phyloP scores from a whole-genome alignment of 2,329 filamentous ascomycete genomes.

The Juglanconis oblonga region DNA sequence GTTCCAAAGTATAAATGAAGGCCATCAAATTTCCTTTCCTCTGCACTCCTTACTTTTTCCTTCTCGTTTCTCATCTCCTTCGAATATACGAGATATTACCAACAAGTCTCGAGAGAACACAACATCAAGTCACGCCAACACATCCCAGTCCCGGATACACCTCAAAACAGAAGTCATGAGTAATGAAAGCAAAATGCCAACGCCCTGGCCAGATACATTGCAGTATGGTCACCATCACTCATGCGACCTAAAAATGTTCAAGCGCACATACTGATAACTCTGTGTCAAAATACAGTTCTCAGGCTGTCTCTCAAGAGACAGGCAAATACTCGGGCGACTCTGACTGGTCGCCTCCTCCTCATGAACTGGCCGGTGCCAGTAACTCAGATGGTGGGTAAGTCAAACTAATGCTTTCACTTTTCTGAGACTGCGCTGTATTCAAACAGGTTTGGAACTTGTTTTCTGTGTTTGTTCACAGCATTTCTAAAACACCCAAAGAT shows the following conservation, averaged over 20 bases:
- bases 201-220: neutral
- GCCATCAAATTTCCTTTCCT: too few relatives aligned
- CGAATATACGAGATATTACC: too few relatives aligned
- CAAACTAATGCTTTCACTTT: neutral
- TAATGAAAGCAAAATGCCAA: neutral
- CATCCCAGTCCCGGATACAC: neutral
- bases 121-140: neutral
- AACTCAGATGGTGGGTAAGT: neutral
- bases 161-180: neutral
- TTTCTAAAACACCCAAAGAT: neutral
- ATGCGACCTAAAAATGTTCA: neutral
- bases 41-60: too few relatives aligned
- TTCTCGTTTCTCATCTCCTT: too few relatives aligned
- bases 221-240: neutral
- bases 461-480: too few relatives aligned
- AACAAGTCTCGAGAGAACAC: neutral
- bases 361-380: neutral
- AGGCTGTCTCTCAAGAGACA: neutral
- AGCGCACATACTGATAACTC: neutral
- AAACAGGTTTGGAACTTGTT: too few relatives aligned
- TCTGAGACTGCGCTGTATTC: too few relatives aligned
- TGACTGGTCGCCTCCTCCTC: neutral
- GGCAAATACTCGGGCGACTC: neutral
- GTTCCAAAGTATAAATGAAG: too few relatives aligned
- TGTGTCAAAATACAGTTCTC: neutral